Evolutionary conservation across 345 rosid genomes (phyloP), one percentile per base, ranked within the genome.

Genomic region (Brassica rapa): DNA sequence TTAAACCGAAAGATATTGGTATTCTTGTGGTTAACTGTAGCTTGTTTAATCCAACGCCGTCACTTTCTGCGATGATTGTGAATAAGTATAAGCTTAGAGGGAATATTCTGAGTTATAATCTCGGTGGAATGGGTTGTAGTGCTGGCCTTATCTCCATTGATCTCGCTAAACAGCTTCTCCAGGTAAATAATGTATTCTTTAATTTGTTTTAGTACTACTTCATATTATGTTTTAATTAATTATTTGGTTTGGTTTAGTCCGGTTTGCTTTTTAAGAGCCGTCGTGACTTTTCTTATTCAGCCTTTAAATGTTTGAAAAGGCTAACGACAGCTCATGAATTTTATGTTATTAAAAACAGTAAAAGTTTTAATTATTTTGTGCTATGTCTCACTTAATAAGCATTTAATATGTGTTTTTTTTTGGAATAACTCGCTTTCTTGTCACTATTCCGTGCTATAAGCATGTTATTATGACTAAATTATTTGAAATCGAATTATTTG

Each of bases 41-140:
- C 70, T 55, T 82, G 77, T 81, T 88, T 70, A 86, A 81, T 62
- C 89, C 91, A 4, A 77, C 81, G 0, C 91, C 91, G 1, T 88
- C 91, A 9, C 75, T 88, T 3, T 83, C 88, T 9, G 86, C 88
- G 2, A 77, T 71, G 83, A 64, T 88, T 30, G 85, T 86, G 30
- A 86, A 85, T 12, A 81, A 37, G 43, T 86, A 85, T 85, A 85
- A 79, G 68, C 89, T 88, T 64, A 79, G 87, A 73, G 85, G 83
- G 4, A 85, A 85, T 10, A 81, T 84, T n/a, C 2, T 74, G 60
- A 85, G 82, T 71, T 88, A 83, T 37, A 88, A 88, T 81, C 89
- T 88, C 8, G 87, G 86, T 25, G 89, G 89, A 16, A 88, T 88
- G 91, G 91, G 86, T 35, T 88, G 89, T 62, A 88, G 91, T 66